A percentile compares a stretch with the other conserved stretches of the same genome.
Conservation (phyloP, 164 flowering plant genomes). For the Aristolochia californica region DNA sequence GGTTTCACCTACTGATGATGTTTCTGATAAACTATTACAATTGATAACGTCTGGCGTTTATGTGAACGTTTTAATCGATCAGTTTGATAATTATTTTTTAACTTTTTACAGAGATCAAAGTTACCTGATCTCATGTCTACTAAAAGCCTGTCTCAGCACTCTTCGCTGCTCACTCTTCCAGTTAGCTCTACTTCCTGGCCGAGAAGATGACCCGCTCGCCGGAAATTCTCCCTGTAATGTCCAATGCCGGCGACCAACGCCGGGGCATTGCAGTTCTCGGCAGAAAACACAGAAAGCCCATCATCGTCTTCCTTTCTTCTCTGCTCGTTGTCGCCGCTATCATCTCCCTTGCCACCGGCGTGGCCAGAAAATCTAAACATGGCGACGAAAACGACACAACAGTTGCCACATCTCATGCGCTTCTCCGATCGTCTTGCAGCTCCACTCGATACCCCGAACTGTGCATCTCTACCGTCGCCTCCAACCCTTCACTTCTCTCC, state of each 20-base stretch:
- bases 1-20: no score
- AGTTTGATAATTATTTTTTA: no score
- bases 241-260: no score
- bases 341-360: constrained; percentile 24
- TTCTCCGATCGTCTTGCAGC: constrained; percentile 52
- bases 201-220: constrained; percentile 16
- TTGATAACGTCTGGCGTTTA: no score
- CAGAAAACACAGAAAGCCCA: no score
- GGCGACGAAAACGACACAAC: no score
- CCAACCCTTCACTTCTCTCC: constrained; percentile 11
- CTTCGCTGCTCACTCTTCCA: constrained; percentile 14
- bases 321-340: constrained; percentile 25
- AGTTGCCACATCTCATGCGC: constrained; percentile 23
- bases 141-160: no score
- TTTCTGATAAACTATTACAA: no score
- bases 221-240: constrained; percentile 26
- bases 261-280: no score
- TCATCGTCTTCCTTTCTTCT: constrained; percentile 20
- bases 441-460: constrained; percentile 50
- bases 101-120: no score
- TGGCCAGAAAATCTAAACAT: constrained; percentile 6
- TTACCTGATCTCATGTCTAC: no score
- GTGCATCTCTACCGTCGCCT: constrained; percentile 51
- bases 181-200: constrained; percentile 8
- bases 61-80: no score